Percentiles rank a stretch among this genome's conserved stretches.
Conservation (phyloP, 2,329 filamentous ascomycete species). For the Fonsecaea erecta region DNA sequence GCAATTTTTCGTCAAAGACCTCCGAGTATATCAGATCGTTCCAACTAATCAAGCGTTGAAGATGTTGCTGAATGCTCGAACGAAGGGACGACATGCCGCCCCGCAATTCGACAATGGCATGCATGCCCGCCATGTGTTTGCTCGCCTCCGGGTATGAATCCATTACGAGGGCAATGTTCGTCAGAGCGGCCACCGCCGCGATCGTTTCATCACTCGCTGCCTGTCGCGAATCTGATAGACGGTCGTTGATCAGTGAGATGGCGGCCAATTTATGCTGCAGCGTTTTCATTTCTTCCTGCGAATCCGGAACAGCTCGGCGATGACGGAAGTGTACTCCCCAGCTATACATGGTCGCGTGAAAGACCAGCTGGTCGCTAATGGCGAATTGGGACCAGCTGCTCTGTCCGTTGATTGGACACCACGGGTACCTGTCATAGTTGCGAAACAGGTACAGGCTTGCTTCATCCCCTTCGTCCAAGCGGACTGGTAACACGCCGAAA, state of each 20-base stretch:
- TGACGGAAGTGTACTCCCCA: slow-evolving; percentile 23
- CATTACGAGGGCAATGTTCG: slow-evolving; percentile 24
- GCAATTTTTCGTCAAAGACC: slow-evolving; percentile 24
- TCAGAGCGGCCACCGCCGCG: slow-evolving; percentile 26
- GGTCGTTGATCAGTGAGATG: slow-evolving; percentile 28
- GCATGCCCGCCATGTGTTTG: slow-evolving; percentile 28
- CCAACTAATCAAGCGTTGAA: slow-evolving; percentile 27
- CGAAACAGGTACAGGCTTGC: slow-evolving; percentile 12
- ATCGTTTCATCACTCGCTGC: slow-evolving; percentile 22
- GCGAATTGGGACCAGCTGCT: slow-evolving; percentile 23
- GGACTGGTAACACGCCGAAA: slow-evolving; percentile 17
- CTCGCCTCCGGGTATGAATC: slow-evolving; percentile 24
- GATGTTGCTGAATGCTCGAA: slow-evolving; percentile 20
- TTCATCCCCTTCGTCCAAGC: slow-evolving; percentile 16
- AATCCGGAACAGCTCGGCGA: background rate
- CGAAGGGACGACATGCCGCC: slow-evolving; percentile 21
- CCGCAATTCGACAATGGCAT: slow-evolving; percentile 21
- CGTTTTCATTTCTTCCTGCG: slow-evolving; percentile 17
- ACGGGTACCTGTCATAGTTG: slow-evolving; percentile 21
- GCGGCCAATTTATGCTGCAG: slow-evolving; percentile 27
- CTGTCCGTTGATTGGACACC: slow-evolving; percentile 31
- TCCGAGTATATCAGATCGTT: slow-evolving; percentile 30
- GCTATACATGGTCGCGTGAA: slow-evolving; percentile 28
- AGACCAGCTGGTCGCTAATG: slow-evolving; percentile 26
- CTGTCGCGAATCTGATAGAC: slow-evolving; percentile 15